Evolutionary conservation across 495 filamentous ascomycete genomes (phyloP).

Genomic region (Penicillium crystallinum): DNA sequence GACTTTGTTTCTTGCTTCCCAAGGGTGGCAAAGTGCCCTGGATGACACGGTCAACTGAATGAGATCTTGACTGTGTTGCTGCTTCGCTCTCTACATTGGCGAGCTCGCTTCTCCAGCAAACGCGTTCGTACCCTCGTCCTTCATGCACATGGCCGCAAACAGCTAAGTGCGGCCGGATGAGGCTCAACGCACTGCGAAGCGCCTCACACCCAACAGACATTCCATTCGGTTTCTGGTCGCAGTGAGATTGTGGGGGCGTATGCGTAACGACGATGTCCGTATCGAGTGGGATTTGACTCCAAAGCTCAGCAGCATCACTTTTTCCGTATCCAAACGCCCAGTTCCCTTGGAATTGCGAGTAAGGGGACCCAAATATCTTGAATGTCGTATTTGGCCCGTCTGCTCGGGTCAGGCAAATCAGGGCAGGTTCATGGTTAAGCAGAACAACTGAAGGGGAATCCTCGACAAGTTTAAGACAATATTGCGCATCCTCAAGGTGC

Average conservation of each 20-base stretch:
- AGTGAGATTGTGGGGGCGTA: constrained; percentile 44
- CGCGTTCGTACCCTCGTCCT: constrained; percentile 41
- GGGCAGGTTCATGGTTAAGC: constrained; percentile 57
- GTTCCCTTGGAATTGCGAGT: constrained; percentile 53
- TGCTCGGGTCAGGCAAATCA: constrained; percentile 51
- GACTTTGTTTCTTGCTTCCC: constrained; percentile 53
- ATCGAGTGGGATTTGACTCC: constrained; percentile 41
- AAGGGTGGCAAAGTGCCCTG: constrained; percentile 21
- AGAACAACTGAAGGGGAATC: constrained; percentile 53
- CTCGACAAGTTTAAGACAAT: constrained; percentile 52
- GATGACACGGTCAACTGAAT: constrained; percentile 7
- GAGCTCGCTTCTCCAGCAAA: constrained; percentile 27
- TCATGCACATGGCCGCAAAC: constrained; percentile 51
- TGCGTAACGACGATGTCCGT: constrained; percentile 46
- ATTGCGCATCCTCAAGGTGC: constrained; percentile 47
- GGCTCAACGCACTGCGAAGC: constrained; percentile 33
- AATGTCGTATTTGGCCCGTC: constrained; percentile 61
- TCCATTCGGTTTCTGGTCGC: constrained; percentile 31
- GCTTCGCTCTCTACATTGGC: constrained; percentile 1
- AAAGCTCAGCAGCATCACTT: constrained; percentile 44
- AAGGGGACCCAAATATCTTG: constrained; percentile 73
- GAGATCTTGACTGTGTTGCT: neutral
- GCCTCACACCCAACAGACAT: constrained; percentile 35
- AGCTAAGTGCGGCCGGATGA: constrained; percentile 39
- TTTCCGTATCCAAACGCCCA: constrained; percentile 71